phyloP scores from a whole-genome alignment of 768 basidiomycete genomes.

The Tulasnella sp. region DNA sequence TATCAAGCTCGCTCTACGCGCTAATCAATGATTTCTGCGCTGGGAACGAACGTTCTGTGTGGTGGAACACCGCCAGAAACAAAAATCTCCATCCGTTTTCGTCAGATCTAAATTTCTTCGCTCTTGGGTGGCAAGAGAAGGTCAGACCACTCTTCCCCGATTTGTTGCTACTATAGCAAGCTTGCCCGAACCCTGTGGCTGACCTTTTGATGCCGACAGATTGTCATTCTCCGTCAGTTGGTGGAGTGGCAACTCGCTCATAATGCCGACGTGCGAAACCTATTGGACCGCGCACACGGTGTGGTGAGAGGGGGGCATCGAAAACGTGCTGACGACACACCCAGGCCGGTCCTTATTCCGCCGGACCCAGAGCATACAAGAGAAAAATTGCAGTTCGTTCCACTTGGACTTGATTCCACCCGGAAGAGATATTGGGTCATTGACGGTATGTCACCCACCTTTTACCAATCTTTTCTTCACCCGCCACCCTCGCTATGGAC shows the following conservation, averaged over 20 bases:
- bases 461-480: constrained; percentile 24
- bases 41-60: constrained; percentile 49
- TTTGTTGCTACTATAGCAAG: constrained; percentile 15
- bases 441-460: constrained; percentile 65
- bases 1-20: constrained; percentile 57
- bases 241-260: constrained; percentile 74
- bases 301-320: constrained; percentile 74
- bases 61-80: constrained; percentile 61
- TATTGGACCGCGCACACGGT: constrained; percentile 78
- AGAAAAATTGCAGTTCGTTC: constrained; percentile 49
- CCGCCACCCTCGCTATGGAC: constrained; percentile 32
- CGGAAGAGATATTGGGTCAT: constrained; percentile 76
- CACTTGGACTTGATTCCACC: constrained; percentile 62
- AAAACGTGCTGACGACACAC: constrained; percentile 52
- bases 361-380: constrained; percentile 52
- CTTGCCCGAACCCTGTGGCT: constrained; percentile 19
- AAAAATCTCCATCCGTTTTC: constrained; percentile 65
- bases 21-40: constrained; percentile 38
- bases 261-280: constrained; percentile 50
- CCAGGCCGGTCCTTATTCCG: constrained; percentile 32
- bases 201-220: constrained; percentile 34
- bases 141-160: constrained; percentile 28
- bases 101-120: constrained; percentile 62
- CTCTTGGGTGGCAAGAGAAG: constrained; percentile 71
- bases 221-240: constrained; percentile 70